Conservation (phyloP, 179 eudicot species). For the Nepenthes alata region DNA sequence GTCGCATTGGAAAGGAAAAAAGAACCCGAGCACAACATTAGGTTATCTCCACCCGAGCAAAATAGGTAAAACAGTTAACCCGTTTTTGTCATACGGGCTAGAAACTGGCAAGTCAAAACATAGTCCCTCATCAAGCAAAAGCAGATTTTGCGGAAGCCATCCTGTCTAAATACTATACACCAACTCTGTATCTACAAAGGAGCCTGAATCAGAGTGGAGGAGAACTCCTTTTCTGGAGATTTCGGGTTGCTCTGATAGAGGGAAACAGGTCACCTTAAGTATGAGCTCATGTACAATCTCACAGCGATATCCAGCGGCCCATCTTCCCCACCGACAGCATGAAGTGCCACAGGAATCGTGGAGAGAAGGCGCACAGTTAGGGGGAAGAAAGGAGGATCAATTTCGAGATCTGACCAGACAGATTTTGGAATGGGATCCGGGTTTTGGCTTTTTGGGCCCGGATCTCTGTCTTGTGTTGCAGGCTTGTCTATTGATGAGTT, state of each 20-base stretch:
- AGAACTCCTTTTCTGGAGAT: neutral
- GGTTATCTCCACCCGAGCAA: neutral
- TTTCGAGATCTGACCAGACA: constrained; percentile 9
- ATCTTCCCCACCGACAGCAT: constrained; percentile 80
- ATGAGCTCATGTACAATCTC: constrained; percentile 62
- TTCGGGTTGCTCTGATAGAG: neutral
- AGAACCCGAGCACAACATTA: neutral
- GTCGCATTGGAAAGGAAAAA: constrained; percentile 4
- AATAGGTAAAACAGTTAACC: too few species aligned
- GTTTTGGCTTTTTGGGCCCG: constrained; percentile 7
- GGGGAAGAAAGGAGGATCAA: constrained; percentile 59
- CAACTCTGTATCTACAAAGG: constrained; percentile 17
- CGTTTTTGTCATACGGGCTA: too few species aligned
- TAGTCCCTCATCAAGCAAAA: constrained; percentile 12
- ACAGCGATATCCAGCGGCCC: constrained; percentile 76
- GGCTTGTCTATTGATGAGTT: constrained; percentile 12
- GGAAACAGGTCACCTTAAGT: constrained; percentile 22
- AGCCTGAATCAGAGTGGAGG: neutral
- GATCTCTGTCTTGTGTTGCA: constrained; percentile 13
- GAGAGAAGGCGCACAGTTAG: constrained; percentile 51
- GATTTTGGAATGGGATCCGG: neutral
- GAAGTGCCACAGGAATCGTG: constrained; percentile 65
- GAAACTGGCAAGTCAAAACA: constrained; percentile 21
- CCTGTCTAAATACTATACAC: constrained; percentile 21
- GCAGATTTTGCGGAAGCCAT: constrained; percentile 27